Evolutionary conservation across 441 rosid species (phyloP).

Genomic region (Isatis lusitanica): DNA sequence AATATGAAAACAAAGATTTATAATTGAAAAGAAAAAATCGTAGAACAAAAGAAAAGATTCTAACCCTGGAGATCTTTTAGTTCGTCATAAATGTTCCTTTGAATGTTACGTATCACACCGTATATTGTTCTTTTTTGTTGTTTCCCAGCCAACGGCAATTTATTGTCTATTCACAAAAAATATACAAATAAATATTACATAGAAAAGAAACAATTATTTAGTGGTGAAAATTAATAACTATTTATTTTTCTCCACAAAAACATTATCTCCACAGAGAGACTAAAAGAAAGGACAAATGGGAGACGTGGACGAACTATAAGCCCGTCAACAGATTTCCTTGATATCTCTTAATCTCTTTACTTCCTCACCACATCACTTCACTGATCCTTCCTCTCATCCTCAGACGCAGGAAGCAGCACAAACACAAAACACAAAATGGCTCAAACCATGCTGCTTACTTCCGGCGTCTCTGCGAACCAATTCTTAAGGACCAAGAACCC

Average conservation of each 20-base stretch:
- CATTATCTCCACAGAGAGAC: slow-evolving; percentile 31
- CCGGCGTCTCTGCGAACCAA: slow-evolving; percentile 55
- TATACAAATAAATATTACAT: not conserved
- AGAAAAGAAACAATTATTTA: not conserved
- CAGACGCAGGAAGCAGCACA: slow-evolving; percentile 44
- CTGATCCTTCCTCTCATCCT: slow-evolving; percentile 25
- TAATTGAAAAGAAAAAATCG: not conserved
- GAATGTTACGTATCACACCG: not conserved
- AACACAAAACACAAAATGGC: slow-evolving; percentile 47
- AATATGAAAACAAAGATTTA: not conserved
- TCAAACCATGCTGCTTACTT: slow-evolving; percentile 74
- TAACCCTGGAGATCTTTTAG: not conserved
- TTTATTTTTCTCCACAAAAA: slow-evolving; percentile 28
- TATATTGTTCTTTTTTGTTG: not conserved
- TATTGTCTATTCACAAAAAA: not conserved
- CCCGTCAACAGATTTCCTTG: slow-evolving; percentile 45
- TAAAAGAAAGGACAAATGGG: not conserved
- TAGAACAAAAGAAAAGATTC: not conserved
- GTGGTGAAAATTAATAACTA: not conserved
- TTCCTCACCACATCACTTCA: slow-evolving; percentile 29
- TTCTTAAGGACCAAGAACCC: slow-evolving; percentile 50
- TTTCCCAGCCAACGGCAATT: not conserved
- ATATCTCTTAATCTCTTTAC: slow-evolving; percentile 36
- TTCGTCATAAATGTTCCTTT: not conserved
- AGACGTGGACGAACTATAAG: slow-evolving; percentile 68